Base-by-base conservation (phyloP, 257 asterid species). In the Penstemon newberryi region DNA sequence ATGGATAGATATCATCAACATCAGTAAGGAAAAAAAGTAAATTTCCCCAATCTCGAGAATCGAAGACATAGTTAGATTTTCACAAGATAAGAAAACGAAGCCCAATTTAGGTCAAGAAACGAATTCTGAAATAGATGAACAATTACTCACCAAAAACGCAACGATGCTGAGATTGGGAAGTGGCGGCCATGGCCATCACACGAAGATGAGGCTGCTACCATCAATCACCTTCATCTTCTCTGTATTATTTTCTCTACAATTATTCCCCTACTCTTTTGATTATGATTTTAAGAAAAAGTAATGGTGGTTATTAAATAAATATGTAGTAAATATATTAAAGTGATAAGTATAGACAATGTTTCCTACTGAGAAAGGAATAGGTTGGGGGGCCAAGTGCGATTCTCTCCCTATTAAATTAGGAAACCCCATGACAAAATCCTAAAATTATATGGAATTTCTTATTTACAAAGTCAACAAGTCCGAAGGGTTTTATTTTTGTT, bases 161-260 rank as follows among this genome's bases (percentile, higher is more conserved):
- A 55, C 98, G 96, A 77, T 88, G 94, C 80, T 85, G 94, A 66
- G 96, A 70, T 42, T 84, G 89, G 60, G 90, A 64, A 80, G 79
- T 63, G 77, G 95, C 80, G 57, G 83, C 73, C 76, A 66, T 79
- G 43, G 66, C 46, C 52, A 54, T 57, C 63, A 66, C 62, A 73
- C 67, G 79, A 78, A 75, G 71, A 63, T 66, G 77, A 77, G 79
- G 80, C 80, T 72, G 71, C 58, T 60, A 52, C 8, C 55, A 39
- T 7, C 64, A 56, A 9, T 68, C 66, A 78, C 73, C 79, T 56
- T 75, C 87, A 77, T 73, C 77, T n/a, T 69, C 77, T 66, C 72
- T 75, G 41, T 62, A 1, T 56, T 44, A 58, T 39, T 52, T 41
- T 41, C 33, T 25, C 33, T 1, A 25, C 33, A 25, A 25, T 25